Evolutionary conservation across 768 basidiomycete genomes (phyloP), one percentile per base, ranked within the genome.

Genomic region (Tricholoma sp.): DNA sequence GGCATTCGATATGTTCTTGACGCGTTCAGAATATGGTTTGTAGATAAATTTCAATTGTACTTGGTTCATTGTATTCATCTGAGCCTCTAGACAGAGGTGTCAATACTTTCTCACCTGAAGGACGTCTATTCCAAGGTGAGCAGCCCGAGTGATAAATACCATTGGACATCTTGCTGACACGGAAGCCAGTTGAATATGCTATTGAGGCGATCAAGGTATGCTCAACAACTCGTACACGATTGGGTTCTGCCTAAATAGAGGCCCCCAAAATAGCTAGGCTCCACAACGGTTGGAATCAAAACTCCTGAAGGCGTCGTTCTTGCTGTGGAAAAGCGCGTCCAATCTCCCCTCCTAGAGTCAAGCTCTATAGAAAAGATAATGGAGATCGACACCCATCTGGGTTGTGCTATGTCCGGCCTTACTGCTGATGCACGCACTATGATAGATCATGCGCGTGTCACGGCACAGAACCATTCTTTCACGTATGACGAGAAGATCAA

Each of bases 361-460:
- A 89, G 83, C 61, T 95, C 94, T 55, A 94, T 99, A 68, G 96
- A 99, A 72, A 98, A 98, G 80, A 98, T 98, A 70, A 98, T 99
- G 96, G 97, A 99, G 77, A 98, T 99, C 66, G 97, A 98, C 76
- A 63, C 72, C 11, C 97, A 99, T 76, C 85, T 99, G 58, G 97
- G 94, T 9, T 98, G 95, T 64, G 97, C 97, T 57, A 98, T 98
- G 95, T 95, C 93, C 47, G 91, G 91, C 31, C 82, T 99, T 60
- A 97, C 94, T 56, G 96, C 97, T 55, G 97, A 99, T 74, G 96
- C 97, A 46, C 85, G 97, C 61, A 99, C 97, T 50, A 99, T 99
- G 91, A 92, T 99, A 72, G 97, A 99, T 82, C 97, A 99, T 69
- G 97, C 97, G 24, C 84, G 97, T 59, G 95, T 99, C 57, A 98